phyloP scores from a whole-genome alignment of 2,329 filamentous ascomycete genomes.

The Phoma sp. region DNA sequence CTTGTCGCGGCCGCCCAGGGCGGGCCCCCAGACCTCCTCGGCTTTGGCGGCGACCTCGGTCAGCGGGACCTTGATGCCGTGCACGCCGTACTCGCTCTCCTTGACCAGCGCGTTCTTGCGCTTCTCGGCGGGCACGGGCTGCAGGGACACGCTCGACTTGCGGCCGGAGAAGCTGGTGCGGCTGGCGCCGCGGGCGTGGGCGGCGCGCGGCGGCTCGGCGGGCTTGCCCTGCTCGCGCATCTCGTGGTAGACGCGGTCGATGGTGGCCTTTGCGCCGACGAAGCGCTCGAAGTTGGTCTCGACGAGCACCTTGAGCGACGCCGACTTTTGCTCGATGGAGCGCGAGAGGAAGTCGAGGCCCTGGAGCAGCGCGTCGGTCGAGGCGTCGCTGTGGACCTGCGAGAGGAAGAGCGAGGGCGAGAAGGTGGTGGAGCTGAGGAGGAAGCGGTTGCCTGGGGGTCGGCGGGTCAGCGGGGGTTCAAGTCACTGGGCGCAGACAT shows the following conservation, averaged over 20 bases:
- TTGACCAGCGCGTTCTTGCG: constrained; percentile 92
- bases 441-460: constrained; percentile 89
- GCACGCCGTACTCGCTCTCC: constrained; percentile 68
- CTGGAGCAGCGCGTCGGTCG: constrained; percentile 78
- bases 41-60: constrained; percentile 92
- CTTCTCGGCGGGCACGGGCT: constrained; percentile 57
- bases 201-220: constrained; percentile 44
- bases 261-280: constrained; percentile 94
- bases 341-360: constrained; percentile 86
- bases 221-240: constrained; percentile 79
- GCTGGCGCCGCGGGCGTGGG: constrained; percentile 73
- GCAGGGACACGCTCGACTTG: constrained; percentile 51
- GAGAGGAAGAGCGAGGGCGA: constrained; percentile 91
- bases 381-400: constrained; percentile 85
- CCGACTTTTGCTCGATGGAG: constrained; percentile 97
- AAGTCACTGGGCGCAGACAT: too few species aligned
- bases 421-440: constrained; percentile 95
- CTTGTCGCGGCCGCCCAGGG: constrained; percentile 87
- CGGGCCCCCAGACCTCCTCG: constrained; percentile 96
- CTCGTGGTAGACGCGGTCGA: constrained; percentile 98
- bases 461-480: too few species aligned
- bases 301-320: constrained; percentile 92
- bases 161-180: constrained; percentile 64
- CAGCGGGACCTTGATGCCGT: constrained; percentile 79
- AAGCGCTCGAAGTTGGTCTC: constrained; percentile 99